Conservation (phyloP, 2,329 filamentous ascomycete genomes). For the Penicillium verrucosum region DNA sequence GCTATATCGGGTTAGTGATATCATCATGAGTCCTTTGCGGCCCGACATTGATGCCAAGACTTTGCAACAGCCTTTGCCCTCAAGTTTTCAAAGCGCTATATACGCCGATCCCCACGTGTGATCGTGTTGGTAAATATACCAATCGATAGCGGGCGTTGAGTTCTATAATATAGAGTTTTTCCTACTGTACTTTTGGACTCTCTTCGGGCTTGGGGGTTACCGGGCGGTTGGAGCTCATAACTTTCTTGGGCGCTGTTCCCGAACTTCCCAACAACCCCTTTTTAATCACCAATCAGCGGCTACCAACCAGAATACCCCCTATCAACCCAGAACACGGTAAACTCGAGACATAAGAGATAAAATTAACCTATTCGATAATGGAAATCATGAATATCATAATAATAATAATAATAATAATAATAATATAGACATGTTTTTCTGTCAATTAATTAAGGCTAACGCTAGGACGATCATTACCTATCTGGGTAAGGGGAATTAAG, state of each 20-base stretch:
- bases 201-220: neutral
- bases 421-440: too few relatives aligned
- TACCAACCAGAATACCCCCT: neutral
- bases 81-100: neutral
- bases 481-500: neutral
- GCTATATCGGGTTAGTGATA: too few relatives aligned
- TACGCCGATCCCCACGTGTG: too few relatives aligned
- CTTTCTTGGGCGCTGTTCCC: neutral
- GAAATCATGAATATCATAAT: neutral
- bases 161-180: neutral
- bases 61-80: neutral
- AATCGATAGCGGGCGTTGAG: neutral
- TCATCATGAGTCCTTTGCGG: too few relatives aligned
- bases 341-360: neutral
- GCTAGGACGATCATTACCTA: neutral
- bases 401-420: neutral
- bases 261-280: neutral
- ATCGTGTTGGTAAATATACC: neutral
- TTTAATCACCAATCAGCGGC: neutral
- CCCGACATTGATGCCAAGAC: neutral
- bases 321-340: neutral
- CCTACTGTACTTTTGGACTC: accelerated
- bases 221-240: neutral
- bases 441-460: neutral
- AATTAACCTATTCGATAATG: neutral